These are phyloP conservation scores for Aspergillus awamori DNA, from an alignment of 2,329 filamentous ascomycete genomes.

Conservation along the genomic window DNA sequence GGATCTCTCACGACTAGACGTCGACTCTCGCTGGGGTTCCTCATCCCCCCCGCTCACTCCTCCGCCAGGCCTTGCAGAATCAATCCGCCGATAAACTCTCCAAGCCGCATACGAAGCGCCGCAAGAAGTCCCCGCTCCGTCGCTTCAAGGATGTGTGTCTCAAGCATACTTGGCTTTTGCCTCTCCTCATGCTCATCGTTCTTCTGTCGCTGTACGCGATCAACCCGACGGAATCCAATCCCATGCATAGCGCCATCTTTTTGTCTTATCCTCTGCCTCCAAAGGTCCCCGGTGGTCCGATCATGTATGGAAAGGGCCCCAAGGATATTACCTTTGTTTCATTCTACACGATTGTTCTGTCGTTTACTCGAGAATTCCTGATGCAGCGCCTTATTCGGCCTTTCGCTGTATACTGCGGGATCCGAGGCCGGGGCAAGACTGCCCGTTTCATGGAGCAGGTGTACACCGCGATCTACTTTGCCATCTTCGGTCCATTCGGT, in stretches of 20 bases:
- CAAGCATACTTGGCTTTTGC: slow-evolving; percentile 65
- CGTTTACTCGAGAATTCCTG: slow-evolving; percentile 91
- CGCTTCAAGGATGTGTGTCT: slow-evolving; percentile 47
- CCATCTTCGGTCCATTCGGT: slow-evolving; percentile 76
- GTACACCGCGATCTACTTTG: slow-evolving; percentile 92
- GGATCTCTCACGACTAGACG: background rate
- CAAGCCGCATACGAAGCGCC: slow-evolving; percentile 47
- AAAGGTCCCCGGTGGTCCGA: slow-evolving; percentile 50
- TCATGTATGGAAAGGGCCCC: slow-evolving; percentile 84
- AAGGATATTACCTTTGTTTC: slow-evolving; percentile 84
- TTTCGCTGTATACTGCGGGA: slow-evolving; percentile 68
- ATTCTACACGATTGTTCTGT: slow-evolving; percentile 88
- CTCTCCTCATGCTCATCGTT: slow-evolving; percentile 67
- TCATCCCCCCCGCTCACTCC: slow-evolving; percentile 10
- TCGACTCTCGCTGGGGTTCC: background rate
- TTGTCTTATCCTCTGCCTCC: slow-evolving; percentile 78
- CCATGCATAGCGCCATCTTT: slow-evolving; percentile 79
- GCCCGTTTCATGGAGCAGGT: slow-evolving; percentile 93
- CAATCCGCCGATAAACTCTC: slow-evolving; percentile 31
- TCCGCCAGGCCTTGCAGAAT: slow-evolving; percentile 25
- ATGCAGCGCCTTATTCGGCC: slow-evolving; percentile 89
- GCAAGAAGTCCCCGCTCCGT: slow-evolving; percentile 47
- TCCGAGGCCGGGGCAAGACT: slow-evolving; percentile 75
- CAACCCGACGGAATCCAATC: slow-evolving; percentile 77
- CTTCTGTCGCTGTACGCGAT: slow-evolving; percentile 71